These are phyloP conservation scores for Ephemerocybe angulata DNA, from an alignment of 768 basidiomycete species.

Conservation along the genomic window DNA sequence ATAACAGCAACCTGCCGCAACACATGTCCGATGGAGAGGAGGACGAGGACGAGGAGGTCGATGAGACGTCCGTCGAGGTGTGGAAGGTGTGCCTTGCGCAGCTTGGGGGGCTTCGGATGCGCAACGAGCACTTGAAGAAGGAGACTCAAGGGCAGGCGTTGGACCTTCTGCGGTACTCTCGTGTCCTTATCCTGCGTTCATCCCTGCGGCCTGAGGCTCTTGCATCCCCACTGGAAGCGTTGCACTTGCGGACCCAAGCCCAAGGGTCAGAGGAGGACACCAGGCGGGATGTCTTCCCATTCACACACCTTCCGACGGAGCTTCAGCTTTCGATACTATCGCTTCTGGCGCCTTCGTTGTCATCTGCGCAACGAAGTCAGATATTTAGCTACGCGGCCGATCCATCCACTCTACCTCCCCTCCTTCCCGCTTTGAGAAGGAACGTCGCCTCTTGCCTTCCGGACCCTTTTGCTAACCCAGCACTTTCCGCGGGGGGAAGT, in stretches of 20 bases:
- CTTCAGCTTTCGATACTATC: conserved; percentile 56
- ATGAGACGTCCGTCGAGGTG: conserved; percentile 11
- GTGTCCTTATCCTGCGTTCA: conserved; percentile 46
- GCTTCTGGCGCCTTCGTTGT: conserved; percentile 54
- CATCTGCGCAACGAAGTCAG: conserved; percentile 49
- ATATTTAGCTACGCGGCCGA: conserved; percentile 46
- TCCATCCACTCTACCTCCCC: conserved; percentile 16
- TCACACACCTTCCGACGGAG: conserved; percentile 49
- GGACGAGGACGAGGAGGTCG: conserved; percentile 21
- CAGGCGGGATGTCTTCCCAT: conserved; percentile 22
- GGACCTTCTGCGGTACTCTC: conserved; percentile 45
- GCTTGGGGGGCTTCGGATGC: conserved; percentile 32
- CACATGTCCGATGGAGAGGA: conserved; percentile 17
- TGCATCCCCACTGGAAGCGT: too few species aligned
- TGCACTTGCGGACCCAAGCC: too few species aligned
- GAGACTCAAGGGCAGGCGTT: conserved; percentile 45
- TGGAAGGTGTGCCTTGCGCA: conserved; percentile 35
- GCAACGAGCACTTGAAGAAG: conserved; percentile 41
- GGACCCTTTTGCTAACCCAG: conserved; percentile 6
- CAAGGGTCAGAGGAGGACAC: neutral
- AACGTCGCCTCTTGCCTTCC: conserved; percentile 6
- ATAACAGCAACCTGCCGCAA: conserved; percentile 16
- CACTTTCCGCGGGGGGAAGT: neutral
- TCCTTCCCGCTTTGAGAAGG: conserved; percentile 7
- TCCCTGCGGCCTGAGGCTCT: neutral